Evolutionary conservation across 208 protist genomes (phyloP), one percentile per base, ranked within the genome.

Genomic region (Trypanosoma platydactyli): DNA sequence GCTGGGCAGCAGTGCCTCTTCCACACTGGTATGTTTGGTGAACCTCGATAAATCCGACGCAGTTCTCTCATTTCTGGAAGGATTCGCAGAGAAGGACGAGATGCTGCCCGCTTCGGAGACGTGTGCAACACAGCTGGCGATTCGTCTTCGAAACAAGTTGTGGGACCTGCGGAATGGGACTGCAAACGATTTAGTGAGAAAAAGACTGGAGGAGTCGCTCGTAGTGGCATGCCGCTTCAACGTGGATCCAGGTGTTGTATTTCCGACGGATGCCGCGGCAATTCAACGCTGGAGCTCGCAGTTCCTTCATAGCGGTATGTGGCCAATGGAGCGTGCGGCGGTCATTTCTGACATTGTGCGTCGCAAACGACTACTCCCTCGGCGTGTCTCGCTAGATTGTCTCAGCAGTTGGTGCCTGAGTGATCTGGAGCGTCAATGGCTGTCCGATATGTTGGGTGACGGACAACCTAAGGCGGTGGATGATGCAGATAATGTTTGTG

Each of bases 361-460:
- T 18, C 29, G 46, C 20, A 72, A 77, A 4, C 55, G 66, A 9
- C 59, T 92, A 52, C 68, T 81, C 60, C 85, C 86, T 25, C 65
- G 79, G 7, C 89, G 83, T 1, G 68, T 83, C 7, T 33, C 70
- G 12, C 68, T 90, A 58, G 80, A 88, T 35, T 68, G 73, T 20
- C 71, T 94, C 42, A 87, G 81, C 41, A 68, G 72, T 45, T 83
- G 75, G 64, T 83, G 83, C 38, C 67, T 91, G 18, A 75, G 58
- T 0, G 84, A 94, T 53, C 48, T 94, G 20, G 78, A 86, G 65
- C 78, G 81, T 1, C 59, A 48, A n/a, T 94, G 89, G 85, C 40
- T 92, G 1, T 49, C 9, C 3, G 18, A 5, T 11, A 44, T 67
- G 9, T 51, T 85, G 24, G 27, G 41, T 2, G 30, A 25, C 24